Conservation (phyloP, 306 rosid genomes). For the Ochetophila trinervis region DNA sequence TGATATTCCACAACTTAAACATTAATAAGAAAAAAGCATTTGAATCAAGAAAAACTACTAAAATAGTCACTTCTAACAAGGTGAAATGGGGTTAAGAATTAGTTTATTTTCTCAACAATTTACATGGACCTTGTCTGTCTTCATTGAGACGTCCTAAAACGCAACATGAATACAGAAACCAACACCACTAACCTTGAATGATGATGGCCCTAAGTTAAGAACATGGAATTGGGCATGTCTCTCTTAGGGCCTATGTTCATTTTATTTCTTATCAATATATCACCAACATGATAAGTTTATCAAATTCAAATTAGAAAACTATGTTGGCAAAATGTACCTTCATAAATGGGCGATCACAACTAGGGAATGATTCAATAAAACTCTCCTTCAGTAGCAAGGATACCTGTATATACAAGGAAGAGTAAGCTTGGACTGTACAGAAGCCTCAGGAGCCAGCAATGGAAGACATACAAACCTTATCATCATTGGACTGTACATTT, state of each 20-base stretch:
- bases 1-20: neutral
- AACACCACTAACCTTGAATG: neutral
- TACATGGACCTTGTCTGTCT: neutral
- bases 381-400: slow-evolving; percentile 98
- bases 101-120: neutral
- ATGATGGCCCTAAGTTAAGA: neutral
- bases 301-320: neutral
- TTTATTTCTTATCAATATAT: neutral
- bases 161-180: neutral
- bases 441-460: neutral
- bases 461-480: slow-evolving; percentile 64
- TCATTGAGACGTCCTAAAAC: neutral
- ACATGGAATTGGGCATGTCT: neutral
- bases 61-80: slow-evolving; percentile 1
- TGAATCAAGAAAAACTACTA: neutral
- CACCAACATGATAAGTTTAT: neutral
- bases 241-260: neutral
- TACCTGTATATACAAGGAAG: slow-evolving; percentile 48
- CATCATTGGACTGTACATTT: slow-evolving; percentile 93
- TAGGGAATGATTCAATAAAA: slow-evolving; percentile 85
- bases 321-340: slow-evolving; percentile 50
- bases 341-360: slow-evolving; percentile 89
- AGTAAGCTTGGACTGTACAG: slow-evolving; percentile 13
- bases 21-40: slow-evolving; percentile 5
- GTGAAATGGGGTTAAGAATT: neutral